phyloP scores from a whole-genome alignment of 345 rosid species.

The Lenwebbia sp. region DNA sequence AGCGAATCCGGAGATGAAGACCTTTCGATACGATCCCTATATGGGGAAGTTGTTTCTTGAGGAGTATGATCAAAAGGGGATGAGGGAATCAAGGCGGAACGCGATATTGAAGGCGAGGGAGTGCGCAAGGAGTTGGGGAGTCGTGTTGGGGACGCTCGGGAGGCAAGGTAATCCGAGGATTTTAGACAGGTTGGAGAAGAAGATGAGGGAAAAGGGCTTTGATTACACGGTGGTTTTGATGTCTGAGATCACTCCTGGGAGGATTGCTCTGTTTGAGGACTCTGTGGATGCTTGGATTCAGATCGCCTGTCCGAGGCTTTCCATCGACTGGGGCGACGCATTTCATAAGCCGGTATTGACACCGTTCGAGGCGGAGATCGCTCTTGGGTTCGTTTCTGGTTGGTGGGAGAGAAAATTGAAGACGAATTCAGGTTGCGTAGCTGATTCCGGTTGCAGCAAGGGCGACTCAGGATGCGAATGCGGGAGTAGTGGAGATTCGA shows the following conservation, averaged over 20 bases:
- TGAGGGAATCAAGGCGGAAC: constrained; percentile 64
- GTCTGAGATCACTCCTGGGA: constrained; percentile 74
- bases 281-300: constrained; percentile 92
- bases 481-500: constrained; percentile 6
- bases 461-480: constrained; percentile 9
- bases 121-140: constrained; percentile 53
- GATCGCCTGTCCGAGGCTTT: constrained; percentile 87
- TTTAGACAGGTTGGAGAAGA: constrained; percentile 67
- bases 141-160: constrained; percentile 87
- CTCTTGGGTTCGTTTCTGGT: constrained; percentile 53
- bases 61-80: constrained; percentile 89
- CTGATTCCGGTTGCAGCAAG: neutral
- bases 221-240: constrained; percentile 55
- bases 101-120: constrained; percentile 40
- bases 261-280: constrained; percentile 76
- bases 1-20: constrained; percentile 63
- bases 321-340: constrained; percentile 96
- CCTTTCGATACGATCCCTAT: constrained; percentile 80
- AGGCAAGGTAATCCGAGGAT: constrained; percentile 89
- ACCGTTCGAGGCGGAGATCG: constrained; percentile 86
- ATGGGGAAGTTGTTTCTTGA: constrained; percentile 69
- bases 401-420: constrained; percentile 64
- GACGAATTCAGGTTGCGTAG: constrained; percentile 2
- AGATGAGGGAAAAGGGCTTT: constrained; percentile 55
- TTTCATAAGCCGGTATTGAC: constrained; percentile 74